Conservation (phyloP, 768 basidiomycete species). For the Lentinula detonsa region DNA sequence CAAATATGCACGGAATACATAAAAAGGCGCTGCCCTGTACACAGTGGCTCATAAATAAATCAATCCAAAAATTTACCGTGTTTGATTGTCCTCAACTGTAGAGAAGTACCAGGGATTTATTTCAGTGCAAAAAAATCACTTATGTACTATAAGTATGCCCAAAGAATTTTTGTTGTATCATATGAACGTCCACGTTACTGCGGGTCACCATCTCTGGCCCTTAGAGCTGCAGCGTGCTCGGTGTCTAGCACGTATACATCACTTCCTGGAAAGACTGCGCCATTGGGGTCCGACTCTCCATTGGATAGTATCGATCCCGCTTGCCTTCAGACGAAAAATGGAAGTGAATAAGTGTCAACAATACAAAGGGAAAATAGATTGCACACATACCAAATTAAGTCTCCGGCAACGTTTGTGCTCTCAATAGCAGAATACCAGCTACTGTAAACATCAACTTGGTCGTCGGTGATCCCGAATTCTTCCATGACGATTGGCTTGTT, state of each 20-base stretch:
- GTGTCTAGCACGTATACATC: conserved; percentile 28
- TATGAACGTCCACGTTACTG: background rate
- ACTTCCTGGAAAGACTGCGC: conserved; percentile 36
- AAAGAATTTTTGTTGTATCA: too few relatives aligned
- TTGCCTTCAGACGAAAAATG: conserved; percentile 15
- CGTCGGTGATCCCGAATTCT: conserved; percentile 51
- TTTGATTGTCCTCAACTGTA: too few relatives aligned
- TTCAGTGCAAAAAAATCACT: too few relatives aligned
- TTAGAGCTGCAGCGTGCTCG: conserved; percentile 31
- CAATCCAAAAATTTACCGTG: too few relatives aligned
- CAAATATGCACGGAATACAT: too few relatives aligned
- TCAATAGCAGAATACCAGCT: conserved; percentile 48
- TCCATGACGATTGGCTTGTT: conserved; percentile 63
- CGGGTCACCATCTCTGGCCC: conserved; percentile 21
- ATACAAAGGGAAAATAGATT: background rate
- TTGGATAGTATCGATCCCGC: conserved; percentile 18
- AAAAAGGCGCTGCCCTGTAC: too few relatives aligned
- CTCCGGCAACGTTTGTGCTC: conserved; percentile 49
- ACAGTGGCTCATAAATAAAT: too few relatives aligned
- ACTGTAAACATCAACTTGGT: conserved; percentile 28
- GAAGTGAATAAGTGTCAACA: background rate
- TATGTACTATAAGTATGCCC: too few relatives aligned
- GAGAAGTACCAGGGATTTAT: too few relatives aligned
- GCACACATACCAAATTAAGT: conserved; percentile 47
- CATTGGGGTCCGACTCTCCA: conserved; percentile 28